Percentiles rank a stretch among this genome's conserved stretches.
Evolutionary conservation across 1,284 basidiomycete species (phyloP).

Genomic region (Vanrija sp.): DNA sequence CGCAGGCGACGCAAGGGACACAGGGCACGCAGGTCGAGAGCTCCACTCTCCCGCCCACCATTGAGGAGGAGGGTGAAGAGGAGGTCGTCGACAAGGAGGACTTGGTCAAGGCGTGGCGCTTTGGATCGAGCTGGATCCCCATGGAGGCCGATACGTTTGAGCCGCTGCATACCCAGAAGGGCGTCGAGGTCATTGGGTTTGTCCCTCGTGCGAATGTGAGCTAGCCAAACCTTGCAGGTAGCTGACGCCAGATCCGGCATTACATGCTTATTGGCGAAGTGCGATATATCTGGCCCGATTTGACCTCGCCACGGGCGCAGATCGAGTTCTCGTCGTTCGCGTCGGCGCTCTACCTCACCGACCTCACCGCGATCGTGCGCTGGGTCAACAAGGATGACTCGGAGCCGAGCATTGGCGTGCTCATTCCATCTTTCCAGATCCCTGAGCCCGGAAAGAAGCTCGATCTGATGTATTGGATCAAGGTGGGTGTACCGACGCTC

Average conservation of each 20-base stretch:
- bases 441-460: slow-evolving; percentile 52
- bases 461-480: slow-evolving; percentile 76
- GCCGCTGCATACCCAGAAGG: slow-evolving; percentile 65
- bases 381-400: slow-evolving; percentile 68
- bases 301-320: slow-evolving; percentile 65
- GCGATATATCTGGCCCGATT: slow-evolving; percentile 79
- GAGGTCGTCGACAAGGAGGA: slow-evolving; percentile 44
- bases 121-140: slow-evolving; percentile 83
- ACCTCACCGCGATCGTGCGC: slow-evolving; percentile 70
- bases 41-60: slow-evolving; percentile 2
- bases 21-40: not conserved
- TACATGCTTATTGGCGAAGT: slow-evolving; percentile 82
- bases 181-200: slow-evolving; percentile 85
- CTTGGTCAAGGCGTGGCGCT: slow-evolving; percentile 72
- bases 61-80: slow-evolving; percentile 20
- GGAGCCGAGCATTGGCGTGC: slow-evolving; percentile 81
- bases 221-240: not conserved
- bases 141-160: slow-evolving; percentile 74
- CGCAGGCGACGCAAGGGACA: not conserved
- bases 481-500: slow-evolving; percentile 53
- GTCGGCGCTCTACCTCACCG: slow-evolving; percentile 67
- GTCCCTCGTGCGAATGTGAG: slow-evolving; percentile 64
- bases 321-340: slow-evolving; percentile 80
- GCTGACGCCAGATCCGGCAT: slow-evolving; percentile 61
- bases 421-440: slow-evolving; percentile 54